These are phyloP conservation scores for Chytriomyces sp. DNA, from an alignment of 192 early-diverging fungal genomes.

Conservation along the genomic window DNA sequence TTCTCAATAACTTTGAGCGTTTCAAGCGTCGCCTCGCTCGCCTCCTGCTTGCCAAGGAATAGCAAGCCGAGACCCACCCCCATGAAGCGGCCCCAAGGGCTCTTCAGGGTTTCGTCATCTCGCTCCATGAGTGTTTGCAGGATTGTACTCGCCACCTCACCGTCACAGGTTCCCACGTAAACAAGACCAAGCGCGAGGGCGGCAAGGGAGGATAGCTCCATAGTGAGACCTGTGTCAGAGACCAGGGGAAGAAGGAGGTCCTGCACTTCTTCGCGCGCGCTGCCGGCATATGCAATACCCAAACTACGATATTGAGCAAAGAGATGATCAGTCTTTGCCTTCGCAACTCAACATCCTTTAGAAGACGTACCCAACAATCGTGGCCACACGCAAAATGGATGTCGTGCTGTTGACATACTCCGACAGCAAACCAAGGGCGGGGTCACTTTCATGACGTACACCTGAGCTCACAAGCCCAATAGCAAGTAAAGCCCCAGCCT, in stretches of 20 bases:
- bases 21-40: conserved; percentile 86
- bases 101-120: conserved; percentile 80
- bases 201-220: conserved; percentile 90
- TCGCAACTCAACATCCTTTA: not conserved
- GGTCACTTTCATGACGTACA: conserved; percentile 88
- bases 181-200: conserved; percentile 89
- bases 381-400: conserved; percentile 67
- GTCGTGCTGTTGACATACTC: conserved; percentile 73
- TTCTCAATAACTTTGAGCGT: conserved; percentile 94
- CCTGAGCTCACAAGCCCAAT: conserved; percentile 92
- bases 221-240: conserved; percentile 74
- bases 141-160: conserved; percentile 88
- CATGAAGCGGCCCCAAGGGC: conserved; percentile 90
- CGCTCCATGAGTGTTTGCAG: conserved; percentile 96
- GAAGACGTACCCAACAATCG: conserved; percentile 72
- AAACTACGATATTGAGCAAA: conserved; percentile 54
- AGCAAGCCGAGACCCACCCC: conserved; percentile 88
- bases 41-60: conserved; percentile 87
- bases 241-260: conserved; percentile 82
- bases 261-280: conserved; percentile 79
- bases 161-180: conserved; percentile 87
- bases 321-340: not conserved
- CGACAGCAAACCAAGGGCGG: conserved; percentile 83
- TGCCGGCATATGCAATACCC: conserved; percentile 93
- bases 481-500: conserved; percentile 90